A percentile compares a stretch with the other conserved stretches of the same genome.
phyloP scores from a whole-genome alignment of 805 yeast genomes.

The Saturnispora bothae region DNA sequence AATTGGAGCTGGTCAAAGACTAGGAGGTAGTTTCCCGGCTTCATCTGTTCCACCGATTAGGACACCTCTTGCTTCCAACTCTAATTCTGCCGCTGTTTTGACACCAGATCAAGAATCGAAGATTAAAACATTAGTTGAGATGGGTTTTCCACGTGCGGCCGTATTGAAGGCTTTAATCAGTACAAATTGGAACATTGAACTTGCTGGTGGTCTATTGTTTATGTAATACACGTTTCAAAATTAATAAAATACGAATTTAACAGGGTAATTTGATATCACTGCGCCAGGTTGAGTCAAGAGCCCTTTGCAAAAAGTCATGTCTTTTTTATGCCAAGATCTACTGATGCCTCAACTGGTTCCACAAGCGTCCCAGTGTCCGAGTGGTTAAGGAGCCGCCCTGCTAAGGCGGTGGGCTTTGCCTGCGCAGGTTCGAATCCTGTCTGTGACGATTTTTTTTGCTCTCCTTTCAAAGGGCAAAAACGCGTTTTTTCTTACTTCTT shows the following conservation, averaged over 20 bases:
- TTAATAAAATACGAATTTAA: too few relatives aligned
- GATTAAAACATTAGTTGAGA: slow-evolving; percentile 37
- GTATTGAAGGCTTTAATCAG: slow-evolving; percentile 54
- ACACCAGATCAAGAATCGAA: slow-evolving; percentile 19
- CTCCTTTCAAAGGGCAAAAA: background rate
- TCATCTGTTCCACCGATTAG: background rate
- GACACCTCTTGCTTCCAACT: slow-evolving; percentile 11
- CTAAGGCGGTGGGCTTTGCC: slow-evolving; percentile 85
- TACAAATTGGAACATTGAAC: slow-evolving; percentile 69
- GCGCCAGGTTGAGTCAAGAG: too few relatives aligned
- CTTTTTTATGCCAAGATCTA: too few relatives aligned
- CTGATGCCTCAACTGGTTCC: background rate
- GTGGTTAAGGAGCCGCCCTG: slow-evolving; percentile 73
- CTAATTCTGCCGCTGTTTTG: slow-evolving; percentile 13
- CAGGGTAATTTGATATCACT: too few relatives aligned
- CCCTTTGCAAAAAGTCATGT: too few relatives aligned
- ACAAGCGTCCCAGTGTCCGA: slow-evolving; percentile 52
- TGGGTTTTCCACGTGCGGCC: slow-evolving; percentile 64
- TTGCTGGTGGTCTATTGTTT: slow-evolving; percentile 76
- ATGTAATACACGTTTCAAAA: slow-evolving; percentile 8
- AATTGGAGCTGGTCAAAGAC: slow-evolving; percentile 1
- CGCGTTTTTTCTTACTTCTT: slow-evolving; percentile 3
- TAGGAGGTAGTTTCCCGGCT: slow-evolving; percentile 1
- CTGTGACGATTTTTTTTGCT: slow-evolving; percentile 68
- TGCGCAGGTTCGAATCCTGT: slow-evolving; percentile 99